Conservation (phyloP, 805 yeast genomes). For the Ogataea corticis region DNA sequence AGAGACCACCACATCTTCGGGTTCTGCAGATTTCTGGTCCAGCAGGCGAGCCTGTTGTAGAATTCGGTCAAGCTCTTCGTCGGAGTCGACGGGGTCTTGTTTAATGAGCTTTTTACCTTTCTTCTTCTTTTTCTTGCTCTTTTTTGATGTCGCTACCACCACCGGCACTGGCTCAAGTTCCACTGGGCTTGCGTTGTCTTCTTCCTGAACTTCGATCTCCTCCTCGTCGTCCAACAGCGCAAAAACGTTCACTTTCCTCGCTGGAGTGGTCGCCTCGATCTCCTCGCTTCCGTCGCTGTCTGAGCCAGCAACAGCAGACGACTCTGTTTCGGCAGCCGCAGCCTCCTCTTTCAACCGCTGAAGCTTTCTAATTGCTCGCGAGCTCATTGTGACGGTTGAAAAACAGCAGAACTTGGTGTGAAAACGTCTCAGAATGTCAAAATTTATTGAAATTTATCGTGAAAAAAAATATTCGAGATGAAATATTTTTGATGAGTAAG, state of each 20-base stretch:
- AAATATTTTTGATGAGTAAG: too few species aligned
- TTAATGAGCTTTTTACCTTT: conserved; percentile 5
- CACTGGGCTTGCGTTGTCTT: conserved; percentile 3
- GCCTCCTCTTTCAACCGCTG: conserved; percentile 36
- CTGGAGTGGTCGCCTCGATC: neutral
- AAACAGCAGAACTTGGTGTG: neutral
- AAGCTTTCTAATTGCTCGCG: conserved; percentile 46
- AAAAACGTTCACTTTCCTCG: conserved; percentile 42
- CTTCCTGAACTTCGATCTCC: conserved; percentile 24
- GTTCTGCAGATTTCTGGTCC: conserved; percentile 22
- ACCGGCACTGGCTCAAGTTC: conserved; percentile 8
- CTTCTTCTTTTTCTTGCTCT: conserved; percentile 16
- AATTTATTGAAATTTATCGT: neutral
- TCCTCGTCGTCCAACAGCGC: conserved; percentile 40
- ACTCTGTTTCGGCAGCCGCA: conserved; percentile 2
- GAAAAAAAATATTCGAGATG: neutral
- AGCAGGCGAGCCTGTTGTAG: conserved; percentile 41
- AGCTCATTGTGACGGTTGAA: conserved; percentile 41
- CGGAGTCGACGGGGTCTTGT: conserved; percentile 37
- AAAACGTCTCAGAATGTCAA: neutral
- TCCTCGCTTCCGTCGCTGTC: conserved; percentile 5
- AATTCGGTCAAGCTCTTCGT: conserved; percentile 59
- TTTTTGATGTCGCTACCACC: conserved; percentile 16
- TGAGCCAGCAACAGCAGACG: conserved; percentile 12
- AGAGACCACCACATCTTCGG: conserved; percentile 9